Evolutionary conservation across 2,329 filamentous ascomycete species (phyloP).

Genomic region (Hansfordia pulvinata): DNA sequence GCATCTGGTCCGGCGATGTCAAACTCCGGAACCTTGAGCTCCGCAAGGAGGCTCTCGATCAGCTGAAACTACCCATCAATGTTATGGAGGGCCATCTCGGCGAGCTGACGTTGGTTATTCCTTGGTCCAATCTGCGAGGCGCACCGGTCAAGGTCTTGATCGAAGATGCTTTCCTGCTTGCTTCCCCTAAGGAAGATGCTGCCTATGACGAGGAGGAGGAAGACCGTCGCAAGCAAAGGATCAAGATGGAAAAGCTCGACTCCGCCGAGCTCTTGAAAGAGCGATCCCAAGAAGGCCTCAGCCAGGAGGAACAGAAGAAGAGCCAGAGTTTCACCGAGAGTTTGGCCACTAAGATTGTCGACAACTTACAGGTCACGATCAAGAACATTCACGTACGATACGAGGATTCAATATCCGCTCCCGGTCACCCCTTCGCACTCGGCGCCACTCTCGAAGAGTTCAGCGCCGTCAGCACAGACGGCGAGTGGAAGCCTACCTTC

Average conservation of each 20-base stretch:
- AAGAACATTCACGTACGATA: conserved; percentile 99
- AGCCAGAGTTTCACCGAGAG: conserved; percentile 97
- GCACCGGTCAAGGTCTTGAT: conserved; percentile 92
- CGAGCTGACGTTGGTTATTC: conserved; percentile 81
- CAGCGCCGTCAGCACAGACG: conserved; percentile 91
- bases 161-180: conserved; percentile 90
- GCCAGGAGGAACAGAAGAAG: conserved; percentile 88
- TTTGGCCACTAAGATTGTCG: conserved; percentile 88
- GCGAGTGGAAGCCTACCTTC: conserved; percentile 89
- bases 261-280: conserved; percentile 92
- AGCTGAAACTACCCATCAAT: conserved; percentile 91
- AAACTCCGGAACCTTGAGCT: conserved; percentile 88
- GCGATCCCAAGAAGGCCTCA: conserved; percentile 82
- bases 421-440: conserved; percentile 86
- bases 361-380: conserved; percentile 93
- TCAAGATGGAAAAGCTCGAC: conserved; percentile 98
- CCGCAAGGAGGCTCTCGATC: conserved; percentile 87
- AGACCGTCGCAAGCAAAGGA: conserved; percentile 67
- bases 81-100: conserved; percentile 92
- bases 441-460: conserved; percentile 91
- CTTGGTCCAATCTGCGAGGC: conserved; percentile 92
- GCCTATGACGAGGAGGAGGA: conserved; percentile 92
- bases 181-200: conserved; percentile 88
- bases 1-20: conserved; percentile 98
- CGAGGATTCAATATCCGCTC: conserved; percentile 91